A percentile compares a stretch with the other conserved stretches of the same genome.
phyloP scores from a whole-genome alignment of 306 rosid species.

The Cicer yamashitae region DNA sequence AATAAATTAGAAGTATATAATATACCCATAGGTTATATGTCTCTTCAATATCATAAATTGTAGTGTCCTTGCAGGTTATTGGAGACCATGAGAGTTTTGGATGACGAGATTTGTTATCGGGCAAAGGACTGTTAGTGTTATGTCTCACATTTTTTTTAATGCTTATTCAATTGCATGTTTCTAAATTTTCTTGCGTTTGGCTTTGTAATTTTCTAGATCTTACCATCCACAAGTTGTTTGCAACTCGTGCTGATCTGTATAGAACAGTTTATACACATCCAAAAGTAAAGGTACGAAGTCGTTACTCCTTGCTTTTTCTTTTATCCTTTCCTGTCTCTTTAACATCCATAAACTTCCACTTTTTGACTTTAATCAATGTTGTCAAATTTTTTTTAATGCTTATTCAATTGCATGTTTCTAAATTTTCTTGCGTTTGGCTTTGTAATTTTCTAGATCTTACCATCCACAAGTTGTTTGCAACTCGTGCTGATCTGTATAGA shows the following conservation, averaged over 20 bases:
- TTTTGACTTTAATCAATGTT: too few relatives aligned
- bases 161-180: slow-evolving; percentile 23
- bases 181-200: slow-evolving; percentile 42
- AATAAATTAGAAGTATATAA: slow-evolving; percentile 31
- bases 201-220: slow-evolving; percentile 65
- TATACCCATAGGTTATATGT: slow-evolving; percentile 21
- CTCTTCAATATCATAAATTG: slow-evolving; percentile 36
- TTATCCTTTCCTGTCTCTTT: too few relatives aligned
- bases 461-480: slow-evolving; percentile 82
- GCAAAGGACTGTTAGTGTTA: slow-evolving; percentile 81
- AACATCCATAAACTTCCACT: neutral
- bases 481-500: slow-evolving; percentile 94
- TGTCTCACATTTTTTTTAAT: slow-evolving; percentile 30
- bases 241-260: slow-evolving; percentile 91
- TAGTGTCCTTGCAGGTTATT: slow-evolving; percentile 63
- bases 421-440: slow-evolving; percentile 44
- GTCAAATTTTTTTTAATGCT: slow-evolving; percentile 1
- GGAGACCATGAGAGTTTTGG: slow-evolving; percentile 92
- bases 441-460: slow-evolving; percentile 68
- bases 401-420: slow-evolving; percentile 33
- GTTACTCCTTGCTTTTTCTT: neutral
- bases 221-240: slow-evolving; percentile 83
- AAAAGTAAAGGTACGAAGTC: slow-evolving; percentile 78
- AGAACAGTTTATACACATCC: slow-evolving; percentile 92
- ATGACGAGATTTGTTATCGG: slow-evolving; percentile 89